Percentiles rank a stretch among this genome's conserved stretches.
Evolutionary conservation across 2,329 filamentous ascomycete species (phyloP).

Genomic region (Exophiala xenobiotica): DNA sequence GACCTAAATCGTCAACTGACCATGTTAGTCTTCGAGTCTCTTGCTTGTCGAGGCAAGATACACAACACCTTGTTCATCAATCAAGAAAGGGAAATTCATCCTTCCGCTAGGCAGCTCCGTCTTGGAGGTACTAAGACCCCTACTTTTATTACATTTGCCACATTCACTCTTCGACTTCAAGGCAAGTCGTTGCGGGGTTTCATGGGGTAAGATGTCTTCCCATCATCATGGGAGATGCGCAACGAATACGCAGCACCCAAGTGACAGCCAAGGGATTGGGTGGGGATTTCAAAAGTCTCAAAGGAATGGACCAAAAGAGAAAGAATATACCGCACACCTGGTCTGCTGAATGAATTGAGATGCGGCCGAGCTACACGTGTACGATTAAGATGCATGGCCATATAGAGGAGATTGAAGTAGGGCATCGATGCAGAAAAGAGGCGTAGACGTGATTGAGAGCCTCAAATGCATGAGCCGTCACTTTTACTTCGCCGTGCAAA

Average conservation of each 20-base stretch:
- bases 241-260: conserved; percentile 34
- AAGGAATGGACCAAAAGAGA: conserved; percentile 35
- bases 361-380: conserved; percentile 9
- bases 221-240: conserved; percentile 42
- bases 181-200: conserved; percentile 59
- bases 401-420: conserved; percentile 18
- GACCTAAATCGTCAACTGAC: conserved; percentile 48
- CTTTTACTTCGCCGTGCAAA: too few species aligned
- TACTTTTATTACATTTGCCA: too few species aligned
- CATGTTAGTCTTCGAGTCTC: conserved; percentile 34
- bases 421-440: conserved; percentile 13
- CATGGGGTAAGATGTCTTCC: conserved; percentile 51
- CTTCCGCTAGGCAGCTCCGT: conserved; percentile 63
- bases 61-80: conserved; percentile 52
- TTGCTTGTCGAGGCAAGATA: conserved; percentile 44
- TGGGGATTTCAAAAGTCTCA: conserved; percentile 40
- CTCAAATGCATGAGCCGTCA: background rate
- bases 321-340: conserved; percentile 37
- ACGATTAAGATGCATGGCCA: conserved; percentile 26
- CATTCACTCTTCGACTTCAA: conserved; percentile 70
- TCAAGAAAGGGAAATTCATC: conserved; percentile 58
- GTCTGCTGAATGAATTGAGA: conserved; percentile 38
- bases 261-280: conserved; percentile 34
- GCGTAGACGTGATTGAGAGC: conserved; percentile 8
- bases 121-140: too few species aligned